Evolutionary conservation across 352 stramenopile genomes (phyloP), one percentile per base, ranked within the genome.

Genomic region (Phytophthora pluvialis): DNA sequence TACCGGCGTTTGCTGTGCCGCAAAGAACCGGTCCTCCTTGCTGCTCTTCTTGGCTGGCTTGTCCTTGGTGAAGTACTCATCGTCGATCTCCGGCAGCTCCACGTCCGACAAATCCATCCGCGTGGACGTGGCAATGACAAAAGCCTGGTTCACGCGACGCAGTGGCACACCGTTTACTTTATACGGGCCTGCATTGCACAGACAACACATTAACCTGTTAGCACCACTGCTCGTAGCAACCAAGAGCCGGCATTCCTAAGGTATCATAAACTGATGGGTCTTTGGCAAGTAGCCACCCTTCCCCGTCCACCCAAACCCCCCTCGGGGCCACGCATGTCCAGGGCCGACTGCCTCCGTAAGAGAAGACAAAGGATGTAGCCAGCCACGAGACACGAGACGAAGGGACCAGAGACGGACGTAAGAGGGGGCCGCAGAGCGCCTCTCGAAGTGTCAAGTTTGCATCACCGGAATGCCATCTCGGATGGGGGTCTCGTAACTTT

Each of bases 161-260:
- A 99, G 80, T 36, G 97, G 98, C 26, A 99, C 97, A 67, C 97
- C 97, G 83, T 99, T 99, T 39, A 99, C 89, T 88, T 98, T 98
- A 89, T 99, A 99, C 26, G 98, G 98, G 64, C 98, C 47, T 54
- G 11, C 3, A 31, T 18, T 18, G 5, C 31, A 54, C 47, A 40
- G 29, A 31, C 1, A 42, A 28, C 8, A 31, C 15, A 16, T 28
- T 16, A 43, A 13, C n/a, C 9, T 54, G 47, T 54, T 11, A 54
- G 47, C 29, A 42, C 28, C 29, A 8, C 26, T 7, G 18, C 28
- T 33, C 4, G 40, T 21, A 18, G 36, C 21, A 35, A 16, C 25
- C 35, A 29, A 21, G 42, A 51, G 43, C 18, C 26, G 50, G 49
- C 47, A 78, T 84, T 89, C 80, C 83, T 93, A 83, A 92, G 80